These are phyloP conservation scores for Cryphonectria nitschkei DNA, from an alignment of 2,329 filamentous ascomycete genomes.

Conservation along the genomic window DNA sequence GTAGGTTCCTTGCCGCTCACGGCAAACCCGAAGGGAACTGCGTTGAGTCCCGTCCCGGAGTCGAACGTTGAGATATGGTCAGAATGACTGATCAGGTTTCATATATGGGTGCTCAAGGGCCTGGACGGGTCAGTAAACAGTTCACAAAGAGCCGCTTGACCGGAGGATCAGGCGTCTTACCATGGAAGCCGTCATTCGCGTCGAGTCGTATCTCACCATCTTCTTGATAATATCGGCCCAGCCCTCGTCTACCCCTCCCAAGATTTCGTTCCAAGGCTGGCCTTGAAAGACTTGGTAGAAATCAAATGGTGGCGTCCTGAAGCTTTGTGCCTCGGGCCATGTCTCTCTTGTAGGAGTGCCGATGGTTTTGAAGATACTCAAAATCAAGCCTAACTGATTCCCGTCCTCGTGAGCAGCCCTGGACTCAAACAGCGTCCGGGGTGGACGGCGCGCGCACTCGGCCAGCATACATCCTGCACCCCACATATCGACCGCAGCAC, in stretches of 20 bases:
- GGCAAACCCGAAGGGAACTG: background rate
- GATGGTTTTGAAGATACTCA: slow-evolving; percentile 89
- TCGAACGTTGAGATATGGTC: background rate
- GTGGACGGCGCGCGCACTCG: slow-evolving; percentile 65
- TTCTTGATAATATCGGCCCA: slow-evolving; percentile 68
- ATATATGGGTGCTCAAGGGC: slow-evolving; percentile 8
- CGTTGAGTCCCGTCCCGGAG: background rate
- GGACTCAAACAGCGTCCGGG: slow-evolving; percentile 77
- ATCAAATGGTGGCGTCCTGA: slow-evolving; percentile 81
- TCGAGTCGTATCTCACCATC: slow-evolving; percentile 74
- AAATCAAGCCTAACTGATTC: slow-evolving; percentile 86
- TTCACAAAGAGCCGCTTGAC: background rate
- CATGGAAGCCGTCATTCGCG: slow-evolving; percentile 68
- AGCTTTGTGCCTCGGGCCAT: slow-evolving; percentile 78
- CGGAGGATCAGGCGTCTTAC: slow-evolving; percentile 39
- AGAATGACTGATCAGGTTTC: background rate
- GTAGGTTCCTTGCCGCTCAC: background rate
- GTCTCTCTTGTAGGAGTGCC: slow-evolving; percentile 79
- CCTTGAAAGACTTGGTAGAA: slow-evolving; percentile 79
- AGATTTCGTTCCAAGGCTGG: slow-evolving; percentile 69
- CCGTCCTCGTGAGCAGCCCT: slow-evolving; percentile 75
- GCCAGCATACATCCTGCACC: slow-evolving; percentile 81
- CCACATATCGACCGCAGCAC: slow-evolving; percentile 82
- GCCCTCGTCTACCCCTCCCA: slow-evolving; percentile 61
- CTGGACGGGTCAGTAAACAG: background rate